Base-by-base conservation (phyloP, 345 rosid genomes). In the Hibiscus tridactylites region DNA sequence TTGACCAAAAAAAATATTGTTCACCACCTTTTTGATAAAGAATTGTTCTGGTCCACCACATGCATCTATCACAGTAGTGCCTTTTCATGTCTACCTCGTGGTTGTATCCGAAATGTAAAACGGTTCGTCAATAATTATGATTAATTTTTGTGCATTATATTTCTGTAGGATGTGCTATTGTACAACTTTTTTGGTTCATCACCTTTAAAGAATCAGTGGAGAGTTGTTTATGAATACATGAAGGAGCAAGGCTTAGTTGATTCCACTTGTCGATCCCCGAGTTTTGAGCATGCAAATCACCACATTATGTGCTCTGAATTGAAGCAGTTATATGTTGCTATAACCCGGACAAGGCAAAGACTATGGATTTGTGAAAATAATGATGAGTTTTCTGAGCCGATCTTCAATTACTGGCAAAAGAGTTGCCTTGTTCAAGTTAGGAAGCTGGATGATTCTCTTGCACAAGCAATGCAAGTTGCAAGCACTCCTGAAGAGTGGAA, bases 161-260 rank as follows among this genome's bases (percentile, higher is more conserved):
- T 24, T 37, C 33, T 74, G 67, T 54, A 88, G 88, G 87, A 84
- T 77, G 90, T 86, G 1, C 64, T 86, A 21, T 50, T 86, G 46
- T 86, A 80, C 76, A 76, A 83, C 73, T 83, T 88, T 72, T 88
- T 88, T 68, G 79, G 88, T 24, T 62, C 83, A 1, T 84, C 92
- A 26, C 79, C 79, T 12, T 46, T 79, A 28, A 79, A 73, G 72
- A 83, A 68, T 68, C 78, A 77, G 37, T 88, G 92, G 90, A 76
- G 84, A 68, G 80, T 88, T n/a, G 17, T 86, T 5, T 86, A 84
- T 62, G 76, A 57, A 66, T 88, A 70, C 76, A 78, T 84, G 85
- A 56, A 61, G 28, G 81, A 76, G 29, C 78, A 77, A 67, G 35
- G 50, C 61, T 39, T 82, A 56, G 75, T 80, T 29, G 81, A 75